Percentiles rank a stretch among this genome's conserved stretches.
Conservation (phyloP, 2,329 filamentous ascomycete genomes). For the Fusarium tupiense region DNA sequence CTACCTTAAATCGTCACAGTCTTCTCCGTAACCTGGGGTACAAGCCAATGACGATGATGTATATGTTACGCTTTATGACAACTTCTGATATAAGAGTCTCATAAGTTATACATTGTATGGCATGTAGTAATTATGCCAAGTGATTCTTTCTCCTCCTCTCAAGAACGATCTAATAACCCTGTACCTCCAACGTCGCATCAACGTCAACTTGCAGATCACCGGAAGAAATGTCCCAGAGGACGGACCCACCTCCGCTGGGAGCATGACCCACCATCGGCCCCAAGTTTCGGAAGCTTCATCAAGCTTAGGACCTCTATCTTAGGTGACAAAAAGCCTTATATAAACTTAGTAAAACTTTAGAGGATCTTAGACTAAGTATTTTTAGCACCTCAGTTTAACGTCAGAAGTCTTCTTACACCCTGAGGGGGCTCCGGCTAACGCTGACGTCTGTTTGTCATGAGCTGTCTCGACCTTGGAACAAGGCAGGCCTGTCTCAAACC, state of each 20-base stretch:
- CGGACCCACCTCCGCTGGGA: constrained; percentile 19
- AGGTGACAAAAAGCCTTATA: too few relatives aligned
- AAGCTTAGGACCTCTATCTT: too few relatives aligned
- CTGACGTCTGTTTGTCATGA: constrained; percentile 13
- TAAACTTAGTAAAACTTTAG: too few relatives aligned
- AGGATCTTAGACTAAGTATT: too few relatives aligned
- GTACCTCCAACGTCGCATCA: not conserved
- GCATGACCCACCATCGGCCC: constrained; percentile 33
- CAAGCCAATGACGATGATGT: constrained; percentile 5
- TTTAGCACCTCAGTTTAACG: too few relatives aligned
- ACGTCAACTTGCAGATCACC: constrained; percentile 34
- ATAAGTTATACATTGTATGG: not conserved
- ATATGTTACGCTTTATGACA: constrained; percentile 12
- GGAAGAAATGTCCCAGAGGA: constrained; percentile 23
- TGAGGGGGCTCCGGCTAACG: not conserved
- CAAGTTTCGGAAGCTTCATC: constrained; percentile 16
- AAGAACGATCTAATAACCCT: not conserved
- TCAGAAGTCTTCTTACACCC: too few relatives aligned
- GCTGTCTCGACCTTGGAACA: not conserved
- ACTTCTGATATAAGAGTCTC: constrained; percentile 12
- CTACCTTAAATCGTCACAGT: constrained; percentile 13
- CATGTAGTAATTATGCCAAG: not conserved
- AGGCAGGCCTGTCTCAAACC: constrained; percentile 2
- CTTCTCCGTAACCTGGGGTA: not conserved
- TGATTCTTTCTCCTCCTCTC: not conserved